A percentile compares a stretch with the other conserved stretches of the same genome.
phyloP scores from a whole-genome alignment of 208 protist genomes.

The Naegleria fowleri region DNA sequence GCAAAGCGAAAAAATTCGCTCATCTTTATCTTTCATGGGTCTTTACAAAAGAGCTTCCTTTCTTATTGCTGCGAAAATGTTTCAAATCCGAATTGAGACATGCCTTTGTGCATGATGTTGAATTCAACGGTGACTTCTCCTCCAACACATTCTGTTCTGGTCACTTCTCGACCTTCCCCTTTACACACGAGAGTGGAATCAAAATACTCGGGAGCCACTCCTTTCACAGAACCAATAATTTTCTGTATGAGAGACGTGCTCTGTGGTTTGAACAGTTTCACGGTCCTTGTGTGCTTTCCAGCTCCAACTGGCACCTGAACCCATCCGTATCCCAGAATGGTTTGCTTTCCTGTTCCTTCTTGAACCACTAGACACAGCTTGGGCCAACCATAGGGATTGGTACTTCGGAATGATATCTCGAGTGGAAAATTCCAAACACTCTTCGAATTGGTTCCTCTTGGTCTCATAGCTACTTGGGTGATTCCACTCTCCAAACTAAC shows the following conservation, averaged over 20 bases:
- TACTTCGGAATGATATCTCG: constrained; percentile 24
- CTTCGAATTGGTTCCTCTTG: neutral
- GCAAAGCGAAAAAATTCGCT: too few species aligned
- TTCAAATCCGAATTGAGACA: constrained; percentile 22
- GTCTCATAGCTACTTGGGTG: constrained; percentile 8
- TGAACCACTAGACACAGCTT: neutral
- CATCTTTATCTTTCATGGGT: too few species aligned
- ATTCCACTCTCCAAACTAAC: neutral
- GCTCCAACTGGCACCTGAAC: neutral
- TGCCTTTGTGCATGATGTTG: neutral
- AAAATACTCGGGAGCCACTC: neutral
- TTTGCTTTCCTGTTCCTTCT: neutral
- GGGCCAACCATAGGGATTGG: constrained; percentile 33
- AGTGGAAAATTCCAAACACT: constrained; percentile 24
- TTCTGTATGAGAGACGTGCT: neutral
- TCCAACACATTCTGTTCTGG: neutral
- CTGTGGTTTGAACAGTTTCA: constrained; percentile 3
- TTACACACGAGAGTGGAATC: neutral
- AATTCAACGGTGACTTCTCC: neutral
- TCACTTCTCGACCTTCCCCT: neutral
- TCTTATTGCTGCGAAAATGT: neutral
- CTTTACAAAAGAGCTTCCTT: neutral
- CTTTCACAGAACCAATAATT: neutral
- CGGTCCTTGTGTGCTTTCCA: neutral
- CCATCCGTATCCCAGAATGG: constrained; percentile 4